Evolutionary conservation across 441 rosid genomes (phyloP).

Genomic region (Aleurites moluccanus): DNA sequence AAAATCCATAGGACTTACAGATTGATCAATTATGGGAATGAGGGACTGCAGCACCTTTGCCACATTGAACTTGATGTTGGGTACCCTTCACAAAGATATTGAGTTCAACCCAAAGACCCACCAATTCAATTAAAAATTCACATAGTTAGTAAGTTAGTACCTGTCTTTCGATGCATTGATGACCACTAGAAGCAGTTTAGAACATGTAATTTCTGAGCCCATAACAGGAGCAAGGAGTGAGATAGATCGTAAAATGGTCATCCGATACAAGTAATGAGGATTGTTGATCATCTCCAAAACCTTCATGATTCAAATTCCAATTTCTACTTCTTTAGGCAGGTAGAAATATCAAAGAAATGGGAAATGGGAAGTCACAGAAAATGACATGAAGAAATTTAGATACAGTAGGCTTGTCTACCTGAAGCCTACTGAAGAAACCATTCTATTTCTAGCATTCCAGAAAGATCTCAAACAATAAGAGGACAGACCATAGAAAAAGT

Average conservation of each 20-base stretch:
- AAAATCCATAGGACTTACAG: slow-evolving; percentile 51
- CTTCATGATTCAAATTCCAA: slow-evolving; percentile 37
- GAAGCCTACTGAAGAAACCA: not conserved
- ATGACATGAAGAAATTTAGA: not conserved
- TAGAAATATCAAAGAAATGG: not conserved
- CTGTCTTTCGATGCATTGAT: slow-evolving; percentile 80
- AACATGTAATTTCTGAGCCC: slow-evolving; percentile 87
- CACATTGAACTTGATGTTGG: slow-evolving; percentile 91
- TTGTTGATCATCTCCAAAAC: slow-evolving; percentile 77
- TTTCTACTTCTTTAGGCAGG: not conserved
- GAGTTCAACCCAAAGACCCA: slow-evolving; percentile 15
- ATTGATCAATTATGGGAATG: slow-evolving; percentile 77
- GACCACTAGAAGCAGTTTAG: slow-evolving; percentile 76
- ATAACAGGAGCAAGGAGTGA: slow-evolving; percentile 91
- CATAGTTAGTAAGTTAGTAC: slow-evolving; percentile 38
- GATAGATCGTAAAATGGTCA: slow-evolving; percentile 79
- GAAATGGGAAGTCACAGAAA: not conserved
- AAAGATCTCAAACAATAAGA: not conserved
- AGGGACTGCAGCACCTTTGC: slow-evolving; percentile 92
- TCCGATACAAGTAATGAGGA: slow-evolving; percentile 87
- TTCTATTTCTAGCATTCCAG: not conserved
- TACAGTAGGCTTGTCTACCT: not conserved
- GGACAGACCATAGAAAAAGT: not conserved
- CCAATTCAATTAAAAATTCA: not conserved
- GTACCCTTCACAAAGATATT: slow-evolving; percentile 55